Base-by-base conservation (phyloP, 148 eudicot genomes). In the Simmondsia chinensis region DNA sequence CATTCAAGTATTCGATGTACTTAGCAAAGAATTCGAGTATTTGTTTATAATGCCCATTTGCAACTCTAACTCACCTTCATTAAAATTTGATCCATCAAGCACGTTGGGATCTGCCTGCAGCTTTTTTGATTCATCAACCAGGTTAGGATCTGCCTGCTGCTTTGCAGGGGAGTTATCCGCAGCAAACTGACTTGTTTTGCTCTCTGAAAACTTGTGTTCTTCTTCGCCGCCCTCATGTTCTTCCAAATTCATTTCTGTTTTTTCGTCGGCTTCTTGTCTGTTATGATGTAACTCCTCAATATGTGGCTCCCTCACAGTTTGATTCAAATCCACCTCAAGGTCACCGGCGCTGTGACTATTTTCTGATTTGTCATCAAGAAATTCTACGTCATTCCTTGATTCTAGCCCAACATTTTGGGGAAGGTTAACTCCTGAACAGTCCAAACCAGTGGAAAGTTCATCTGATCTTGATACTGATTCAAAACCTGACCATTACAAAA, bases 211-310 rank as follows among this genome's bases (percentile, higher is more conserved):
- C 21, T 28, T 12, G 10, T 9, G 17, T 27, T 39, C 46, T 47
- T 60, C 43, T 7, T 33, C 24, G n/a, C 11, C 10, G 20, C 18
- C 48, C 28, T 35, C 50, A 20, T 50, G 47, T 33, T 60, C 52
- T 21, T 4, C 22, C 26, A 48, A 39, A 47, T 9, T 12, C 28
- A 43, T 47, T 16, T 40, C 39, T 13, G 19, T 13, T 35, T 20
- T 13, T 7, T 12, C 5, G 18, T 20, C 7, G 39, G 39, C 18
- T 35, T 35, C n/a, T 13, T 4, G 1, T 26, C 20, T 12, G n/a
- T n/a, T n/a, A n/a, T n/a, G n/a, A n/a, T n/a, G n/a, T n/a, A n/a
- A n/a, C n/a, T 43, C 19, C 14, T 43, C 32, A 43, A 18, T n/a
- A 42, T 13, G 4, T 35, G 18, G 17, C 18, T 35, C 14, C 5